Percentiles rank a stretch among this genome's conserved stretches.
phyloP scores from a whole-genome alignment of 176 grass and related monocot genomes.

The Cymbopogon citratus region DNA sequence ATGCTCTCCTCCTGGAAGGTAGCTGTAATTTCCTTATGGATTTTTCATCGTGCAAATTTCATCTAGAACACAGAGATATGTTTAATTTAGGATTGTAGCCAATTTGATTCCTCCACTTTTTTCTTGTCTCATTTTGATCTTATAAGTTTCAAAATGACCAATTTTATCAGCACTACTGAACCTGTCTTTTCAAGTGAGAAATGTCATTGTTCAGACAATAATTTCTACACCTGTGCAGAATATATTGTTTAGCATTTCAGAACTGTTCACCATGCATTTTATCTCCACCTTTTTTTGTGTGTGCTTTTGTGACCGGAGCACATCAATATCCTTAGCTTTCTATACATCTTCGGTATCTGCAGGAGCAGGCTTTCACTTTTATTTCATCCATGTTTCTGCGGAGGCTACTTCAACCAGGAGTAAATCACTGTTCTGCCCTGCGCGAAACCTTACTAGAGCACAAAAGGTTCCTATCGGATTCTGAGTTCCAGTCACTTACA shows the following conservation, averaged over 20 bases:
- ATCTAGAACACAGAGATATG: conserved; percentile 3
- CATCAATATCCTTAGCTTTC: conserved; percentile 19
- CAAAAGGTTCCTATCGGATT: conserved; percentile 78
- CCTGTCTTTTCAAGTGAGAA: conserved; percentile 17
- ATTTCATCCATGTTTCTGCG: conserved; percentile 88
- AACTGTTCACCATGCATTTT: conserved; percentile 25
- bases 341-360: conserved; percentile 20
- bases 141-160: neutral
- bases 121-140: neutral
- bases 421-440: conserved; percentile 73
- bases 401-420: conserved; percentile 88
- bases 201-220: conserved; percentile 4
- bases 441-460: conserved; percentile 79
- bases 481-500: conserved; percentile 80
- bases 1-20: conserved; percentile 76
- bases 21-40: conserved; percentile 25
- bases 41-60: conserved; percentile 4
- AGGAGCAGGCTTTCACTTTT: conserved; percentile 72
- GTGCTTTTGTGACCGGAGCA: neutral
- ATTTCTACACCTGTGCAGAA: neutral
- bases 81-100: neutral
- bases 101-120: neutral
- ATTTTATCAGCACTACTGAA: conserved; percentile 4
- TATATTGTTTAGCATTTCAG: conserved; percentile 25
- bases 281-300: neutral